These are phyloP conservation scores for Tulasnella sp. DNA, from an alignment of 768 basidiomycete species.

Conservation along the genomic window DNA sequence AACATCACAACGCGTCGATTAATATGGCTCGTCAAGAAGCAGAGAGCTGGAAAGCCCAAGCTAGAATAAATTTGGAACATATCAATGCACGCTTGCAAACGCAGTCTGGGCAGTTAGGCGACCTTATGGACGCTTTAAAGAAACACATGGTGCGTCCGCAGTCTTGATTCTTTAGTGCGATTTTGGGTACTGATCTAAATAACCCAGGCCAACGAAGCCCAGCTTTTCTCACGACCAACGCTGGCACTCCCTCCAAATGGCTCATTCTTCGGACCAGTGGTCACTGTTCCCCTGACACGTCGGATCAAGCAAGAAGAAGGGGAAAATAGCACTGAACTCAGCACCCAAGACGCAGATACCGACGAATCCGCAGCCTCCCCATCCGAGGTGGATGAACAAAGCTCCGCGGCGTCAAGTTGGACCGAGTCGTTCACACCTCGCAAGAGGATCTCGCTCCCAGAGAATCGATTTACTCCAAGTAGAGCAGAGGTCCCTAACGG, in stretches of 20 bases:
- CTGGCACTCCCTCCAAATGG: background rate
- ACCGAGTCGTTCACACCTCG: background rate
- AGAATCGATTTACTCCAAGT: background rate
- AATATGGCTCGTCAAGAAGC: background rate
- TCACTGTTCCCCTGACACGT: background rate
- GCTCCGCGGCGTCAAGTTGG: background rate
- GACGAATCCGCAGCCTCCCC: background rate
- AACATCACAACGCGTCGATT: background rate
- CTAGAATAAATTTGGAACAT: background rate
- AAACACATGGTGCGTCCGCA: background rate
- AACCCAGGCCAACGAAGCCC: background rate
- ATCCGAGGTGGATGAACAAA: background rate
- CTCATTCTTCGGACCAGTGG: background rate
- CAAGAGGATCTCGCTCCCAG: background rate
- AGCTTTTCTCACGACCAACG: background rate
- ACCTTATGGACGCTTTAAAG: background rate
- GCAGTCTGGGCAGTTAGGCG: background rate
- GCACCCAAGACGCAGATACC: background rate
- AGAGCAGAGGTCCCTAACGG: background rate
- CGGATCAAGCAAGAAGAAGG: conserved; percentile 1
- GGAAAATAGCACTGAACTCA: background rate
- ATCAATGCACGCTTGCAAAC: conserved; percentile 1
- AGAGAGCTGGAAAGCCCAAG: conserved; percentile 2
- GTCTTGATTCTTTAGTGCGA: background rate
- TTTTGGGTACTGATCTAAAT: background rate